phyloP scores from a whole-genome alignment of 352 stramenopile genomes.

The Phytophthora megakarya region DNA sequence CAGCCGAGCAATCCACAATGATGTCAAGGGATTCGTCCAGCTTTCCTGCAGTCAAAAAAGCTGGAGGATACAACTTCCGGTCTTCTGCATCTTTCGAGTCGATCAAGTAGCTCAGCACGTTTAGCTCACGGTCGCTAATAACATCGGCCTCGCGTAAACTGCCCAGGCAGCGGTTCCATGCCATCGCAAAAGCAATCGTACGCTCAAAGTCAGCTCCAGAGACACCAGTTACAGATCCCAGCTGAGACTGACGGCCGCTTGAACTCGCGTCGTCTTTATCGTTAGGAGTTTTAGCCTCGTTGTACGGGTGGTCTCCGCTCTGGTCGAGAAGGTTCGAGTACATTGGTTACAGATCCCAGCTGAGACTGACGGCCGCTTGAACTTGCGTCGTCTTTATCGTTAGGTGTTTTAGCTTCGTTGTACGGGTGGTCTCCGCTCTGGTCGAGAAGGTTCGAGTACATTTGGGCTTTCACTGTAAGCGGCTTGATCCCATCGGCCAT shows the following conservation, averaged over 20 bases:
- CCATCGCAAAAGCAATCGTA: conserved; percentile 87
- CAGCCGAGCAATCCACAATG: conserved; percentile 72
- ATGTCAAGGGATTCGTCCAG: conserved; percentile 90
- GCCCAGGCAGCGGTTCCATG: conserved; percentile 81
- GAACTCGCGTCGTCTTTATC: conserved; percentile 67
- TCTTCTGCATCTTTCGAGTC: conserved; percentile 77
- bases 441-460: conserved; percentile 80
- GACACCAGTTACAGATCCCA: conserved; percentile 77
- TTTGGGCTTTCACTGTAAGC: conserved; percentile 83
- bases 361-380: conserved; percentile 58
- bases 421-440: conserved; percentile 59
- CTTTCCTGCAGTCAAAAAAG: conserved; percentile 86
- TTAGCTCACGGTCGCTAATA: conserved; percentile 84
- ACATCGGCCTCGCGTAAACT: conserved; percentile 84
- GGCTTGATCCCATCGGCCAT: conserved; percentile 83
- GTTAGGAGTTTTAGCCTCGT: conserved; percentile 65
- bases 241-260: conserved; percentile 53
- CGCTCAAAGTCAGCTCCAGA: conserved; percentile 84
- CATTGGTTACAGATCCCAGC: conserved; percentile 71
- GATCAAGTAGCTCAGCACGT: conserved; percentile 88
- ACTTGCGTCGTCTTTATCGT: conserved; percentile 67
- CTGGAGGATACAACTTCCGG: conserved; percentile 83
- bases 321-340: conserved; percentile 81
- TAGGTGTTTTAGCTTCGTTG: conserved; percentile 66
- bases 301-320: conserved; percentile 57